phyloP scores from a whole-genome alignment of 192 early-diverging fungal species.

The Entrophospora sp. region DNA sequence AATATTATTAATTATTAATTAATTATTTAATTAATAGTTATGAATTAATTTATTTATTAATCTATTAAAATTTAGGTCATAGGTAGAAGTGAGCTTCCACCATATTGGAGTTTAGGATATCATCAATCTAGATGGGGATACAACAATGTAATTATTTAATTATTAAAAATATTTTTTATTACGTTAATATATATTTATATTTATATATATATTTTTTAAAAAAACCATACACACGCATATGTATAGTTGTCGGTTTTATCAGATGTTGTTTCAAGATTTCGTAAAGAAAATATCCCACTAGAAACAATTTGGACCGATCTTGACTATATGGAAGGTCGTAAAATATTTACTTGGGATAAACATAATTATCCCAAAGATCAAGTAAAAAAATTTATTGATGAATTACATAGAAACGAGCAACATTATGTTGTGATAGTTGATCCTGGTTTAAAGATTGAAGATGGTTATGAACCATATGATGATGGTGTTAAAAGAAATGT shows the following conservation, averaged over 20 bases:
- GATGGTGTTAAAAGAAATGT: slow-evolving; percentile 39
- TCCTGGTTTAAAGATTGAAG: slow-evolving; percentile 47
- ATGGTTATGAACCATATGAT: slow-evolving; percentile 43
- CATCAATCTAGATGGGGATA: slow-evolving; percentile 65
- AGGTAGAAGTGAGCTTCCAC: slow-evolving; percentile 52
- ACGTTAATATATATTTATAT: not conserved
- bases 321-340: slow-evolving; percentile 60
- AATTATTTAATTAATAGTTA: too few species aligned
- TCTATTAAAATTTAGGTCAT: too few species aligned
- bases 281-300: slow-evolving; percentile 46
- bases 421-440: slow-evolving; percentile 54
- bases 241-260: not conserved
- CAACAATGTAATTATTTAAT: slow-evolving; percentile 39
- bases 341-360: slow-evolving; percentile 55
- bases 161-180: too few species aligned
- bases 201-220: not conserved
- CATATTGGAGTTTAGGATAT: slow-evolving; percentile 52
- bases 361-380: slow-evolving; percentile 42
- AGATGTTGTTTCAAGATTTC: slow-evolving; percentile 44
- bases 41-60: too few species aligned
- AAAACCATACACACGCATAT: too few species aligned
- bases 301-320: slow-evolving; percentile 61
- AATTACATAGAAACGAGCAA: slow-evolving; percentile 39
- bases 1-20: not conserved
- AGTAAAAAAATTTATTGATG: slow-evolving; percentile 37